phyloP scores from a whole-genome alignment of 1,139 yeast species.

The Scheffersomyces quercinus region DNA sequence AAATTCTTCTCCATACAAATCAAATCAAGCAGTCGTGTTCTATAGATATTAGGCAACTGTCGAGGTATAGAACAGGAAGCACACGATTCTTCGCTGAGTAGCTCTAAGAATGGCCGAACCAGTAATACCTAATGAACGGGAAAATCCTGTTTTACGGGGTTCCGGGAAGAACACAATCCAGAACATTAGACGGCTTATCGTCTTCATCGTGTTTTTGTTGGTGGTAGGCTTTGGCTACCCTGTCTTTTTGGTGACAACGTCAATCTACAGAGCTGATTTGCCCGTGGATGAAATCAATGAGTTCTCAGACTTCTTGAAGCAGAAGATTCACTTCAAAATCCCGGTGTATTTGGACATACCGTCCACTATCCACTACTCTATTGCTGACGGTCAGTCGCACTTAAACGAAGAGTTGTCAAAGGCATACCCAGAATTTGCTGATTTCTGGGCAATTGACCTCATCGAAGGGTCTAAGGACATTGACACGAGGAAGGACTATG shows the following conservation, averaged over 20 bases:
- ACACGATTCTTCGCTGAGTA: too few species aligned
- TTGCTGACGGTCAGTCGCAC: conserved; percentile 30
- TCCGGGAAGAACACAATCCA: conserved; percentile 3
- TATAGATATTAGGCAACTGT: too few species aligned
- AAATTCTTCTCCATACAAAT: too few species aligned
- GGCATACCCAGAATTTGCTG: conserved; percentile 21
- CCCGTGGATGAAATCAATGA: conserved; percentile 56
- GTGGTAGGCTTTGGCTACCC: conserved; percentile 63
- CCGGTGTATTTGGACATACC: conserved; percentile 57
- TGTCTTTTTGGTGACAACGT: conserved; percentile 68
- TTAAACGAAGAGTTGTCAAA: conserved; percentile 25
- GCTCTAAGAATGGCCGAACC: too few species aligned
- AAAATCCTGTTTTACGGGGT: not conserved
- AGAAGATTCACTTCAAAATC: conserved; percentile 44
- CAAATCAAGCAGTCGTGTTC: too few species aligned
- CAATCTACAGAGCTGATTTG: conserved; percentile 72
- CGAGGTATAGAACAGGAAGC: too few species aligned
- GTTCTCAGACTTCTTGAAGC: conserved; percentile 33
- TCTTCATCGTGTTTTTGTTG: conserved; percentile 37
- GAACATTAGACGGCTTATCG: conserved; percentile 14
- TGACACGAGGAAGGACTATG: conserved; percentile 16
- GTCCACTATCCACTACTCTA: conserved; percentile 23
- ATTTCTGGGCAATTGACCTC: conserved; percentile 32
- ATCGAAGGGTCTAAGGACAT: conserved; percentile 9
- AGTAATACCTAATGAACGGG: too few species aligned